Conservation (phyloP, 2,329 filamentous ascomycete species). For the Pseudogymnoascus sp. region DNA sequence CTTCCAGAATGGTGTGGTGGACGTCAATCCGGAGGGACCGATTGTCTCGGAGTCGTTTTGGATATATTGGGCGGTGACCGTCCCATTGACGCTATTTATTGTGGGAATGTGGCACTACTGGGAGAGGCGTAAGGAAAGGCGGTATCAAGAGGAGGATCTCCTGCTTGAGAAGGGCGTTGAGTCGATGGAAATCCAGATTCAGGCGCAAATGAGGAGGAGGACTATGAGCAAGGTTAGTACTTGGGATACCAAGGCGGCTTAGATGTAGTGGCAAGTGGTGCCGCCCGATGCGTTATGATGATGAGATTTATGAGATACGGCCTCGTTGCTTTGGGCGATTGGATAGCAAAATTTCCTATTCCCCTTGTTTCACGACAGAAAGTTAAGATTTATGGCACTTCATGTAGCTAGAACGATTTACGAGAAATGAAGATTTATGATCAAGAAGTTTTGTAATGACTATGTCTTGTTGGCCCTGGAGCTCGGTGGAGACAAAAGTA, state of each 20-base stretch:
- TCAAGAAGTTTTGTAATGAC: not conserved
- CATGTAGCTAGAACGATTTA: not conserved
- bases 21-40: not conserved
- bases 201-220: conserved; percentile 23
- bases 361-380: not conserved
- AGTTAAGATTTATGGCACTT: not conserved
- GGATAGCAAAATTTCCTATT: not conserved
- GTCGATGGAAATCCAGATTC: conserved; percentile 23
- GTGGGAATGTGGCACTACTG: conserved; percentile 48
- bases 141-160: conserved; percentile 21
- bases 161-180: conserved; percentile 25
- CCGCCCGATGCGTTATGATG: not conserved
- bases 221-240: conserved; percentile 21
- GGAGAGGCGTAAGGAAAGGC: conserved; percentile 20
- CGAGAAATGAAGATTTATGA: not conserved
- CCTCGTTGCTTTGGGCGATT: not conserved
- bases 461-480: not conserved
- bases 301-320: not conserved
- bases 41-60: conserved; percentile 48
- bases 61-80: conserved; percentile 56
- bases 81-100: conserved; percentile 50
- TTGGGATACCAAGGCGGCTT: conserved; percentile 12
- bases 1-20: conserved; percentile 35
- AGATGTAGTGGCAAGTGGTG: not conserved
- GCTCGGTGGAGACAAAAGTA: not conserved